These are phyloP conservation scores for Globisporangium spiculum DNA, from an alignment of 352 stramenopile genomes.

Conservation along the genomic window DNA sequence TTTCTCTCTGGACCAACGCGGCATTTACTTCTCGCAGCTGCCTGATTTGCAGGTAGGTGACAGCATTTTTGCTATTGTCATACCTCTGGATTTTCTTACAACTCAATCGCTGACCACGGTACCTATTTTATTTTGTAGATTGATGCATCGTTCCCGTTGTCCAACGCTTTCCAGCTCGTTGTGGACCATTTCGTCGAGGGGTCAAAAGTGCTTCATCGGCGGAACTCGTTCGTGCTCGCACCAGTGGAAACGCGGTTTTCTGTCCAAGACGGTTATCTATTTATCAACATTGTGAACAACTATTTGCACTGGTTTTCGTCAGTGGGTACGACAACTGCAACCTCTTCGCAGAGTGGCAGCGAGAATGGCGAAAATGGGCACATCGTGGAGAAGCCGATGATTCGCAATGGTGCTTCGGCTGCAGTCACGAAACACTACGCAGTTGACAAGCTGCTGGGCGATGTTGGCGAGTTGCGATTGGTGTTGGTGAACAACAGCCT, in stretches of 20 bases:
- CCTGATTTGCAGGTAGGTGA: constrained; percentile 70
- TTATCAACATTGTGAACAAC: constrained; percentile 84
- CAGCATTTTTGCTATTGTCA: background rate
- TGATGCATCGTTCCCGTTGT: constrained; percentile 78
- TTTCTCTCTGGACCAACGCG: constrained; percentile 73
- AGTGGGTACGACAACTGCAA: constrained; percentile 3
- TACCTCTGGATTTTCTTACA: background rate
- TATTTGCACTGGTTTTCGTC: constrained; percentile 62
- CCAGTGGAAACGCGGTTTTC: constrained; percentile 85
- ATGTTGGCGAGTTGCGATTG: constrained; percentile 81
- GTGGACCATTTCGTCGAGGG: constrained; percentile 82
- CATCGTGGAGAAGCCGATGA: background rate
- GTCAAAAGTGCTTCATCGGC: constrained; percentile 37
- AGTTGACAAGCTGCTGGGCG: constrained; percentile 78
- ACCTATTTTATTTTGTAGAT: constrained; percentile 37
- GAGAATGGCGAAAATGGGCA: constrained; percentile 10
- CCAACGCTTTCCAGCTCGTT: constrained; percentile 80
- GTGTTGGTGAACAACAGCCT: constrained; percentile 89
- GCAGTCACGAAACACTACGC: constrained; percentile 27
- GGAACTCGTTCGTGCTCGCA: constrained; percentile 78
- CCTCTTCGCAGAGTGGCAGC: background rate
- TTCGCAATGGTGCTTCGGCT: background rate
- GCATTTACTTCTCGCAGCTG: constrained; percentile 84
- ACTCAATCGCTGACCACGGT: background rate
- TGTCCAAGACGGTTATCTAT: constrained; percentile 81